A percentile compares a stretch with the other conserved stretches of the same genome.
Evolutionary conservation across 169 alveolate genomes (phyloP).

Genomic region (Fabrea salina): DNA sequence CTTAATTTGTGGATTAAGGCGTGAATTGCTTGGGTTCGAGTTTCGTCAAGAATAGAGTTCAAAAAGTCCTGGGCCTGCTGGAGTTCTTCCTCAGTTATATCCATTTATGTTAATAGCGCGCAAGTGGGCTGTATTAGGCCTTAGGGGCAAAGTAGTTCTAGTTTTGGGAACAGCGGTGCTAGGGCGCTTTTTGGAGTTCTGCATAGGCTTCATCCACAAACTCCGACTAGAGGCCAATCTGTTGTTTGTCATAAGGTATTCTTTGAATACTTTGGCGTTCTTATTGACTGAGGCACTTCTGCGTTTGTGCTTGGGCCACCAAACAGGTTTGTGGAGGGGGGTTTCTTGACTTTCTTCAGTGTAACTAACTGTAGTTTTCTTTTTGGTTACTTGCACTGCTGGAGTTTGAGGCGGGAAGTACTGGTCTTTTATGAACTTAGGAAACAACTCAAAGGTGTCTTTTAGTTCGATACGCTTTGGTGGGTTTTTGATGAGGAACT

Average conservation of each 20-base stretch:
- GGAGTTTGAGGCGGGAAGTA: too few species aligned
- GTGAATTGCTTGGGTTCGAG: conserved; percentile 9
- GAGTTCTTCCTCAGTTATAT: conserved; percentile 28
- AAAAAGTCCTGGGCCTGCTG: conserved; percentile 26
- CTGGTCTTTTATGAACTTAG: too few species aligned
- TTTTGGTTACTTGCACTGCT: too few species aligned
- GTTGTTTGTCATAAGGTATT: background rate
- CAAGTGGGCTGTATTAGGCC: background rate
- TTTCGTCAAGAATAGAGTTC: background rate
- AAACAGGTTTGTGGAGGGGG: too few species aligned
- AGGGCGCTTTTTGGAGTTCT: background rate
- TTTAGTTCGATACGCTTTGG: too few species aligned
- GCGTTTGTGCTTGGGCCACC: background rate
- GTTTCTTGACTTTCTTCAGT: too few species aligned
- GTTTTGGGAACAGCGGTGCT: background rate
- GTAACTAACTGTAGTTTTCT: too few species aligned
- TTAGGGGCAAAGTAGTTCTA: background rate
- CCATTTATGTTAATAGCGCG: too few species aligned
- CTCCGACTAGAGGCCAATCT: background rate
- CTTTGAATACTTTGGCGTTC: background rate
- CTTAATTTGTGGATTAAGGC: background rate
- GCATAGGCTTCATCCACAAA: background rate
- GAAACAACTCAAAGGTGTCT: too few species aligned
- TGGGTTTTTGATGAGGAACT: background rate
- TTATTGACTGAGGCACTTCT: background rate